Evolutionary conservation across 163 green algal genomes (phyloP).

Genomic region (Coccomyxa subellipsoidea): DNA sequence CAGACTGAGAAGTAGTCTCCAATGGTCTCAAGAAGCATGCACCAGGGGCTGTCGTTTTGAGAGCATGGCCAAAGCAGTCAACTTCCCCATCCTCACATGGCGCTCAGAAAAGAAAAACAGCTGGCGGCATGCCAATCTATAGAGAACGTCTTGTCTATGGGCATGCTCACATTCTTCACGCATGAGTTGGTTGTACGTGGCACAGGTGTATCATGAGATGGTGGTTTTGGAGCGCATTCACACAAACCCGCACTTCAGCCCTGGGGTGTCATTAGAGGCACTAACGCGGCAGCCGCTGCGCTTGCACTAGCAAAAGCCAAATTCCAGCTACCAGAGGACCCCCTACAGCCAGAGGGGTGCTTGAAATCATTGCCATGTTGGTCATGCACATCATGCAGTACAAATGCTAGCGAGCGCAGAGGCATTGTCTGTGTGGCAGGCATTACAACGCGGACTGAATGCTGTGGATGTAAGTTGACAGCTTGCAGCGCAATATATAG

Average conservation of each 20-base stretch:
- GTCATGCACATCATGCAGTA: background rate
- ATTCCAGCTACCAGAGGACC: background rate
- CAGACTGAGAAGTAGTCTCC: too few species aligned
- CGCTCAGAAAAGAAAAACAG: too few species aligned
- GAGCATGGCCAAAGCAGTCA: too few species aligned
- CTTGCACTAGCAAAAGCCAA: conserved; percentile 13
- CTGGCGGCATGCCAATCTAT: too few species aligned
- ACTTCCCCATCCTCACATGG: too few species aligned
- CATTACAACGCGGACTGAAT: too few species aligned
- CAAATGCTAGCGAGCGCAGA: background rate
- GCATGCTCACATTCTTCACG: background rate
- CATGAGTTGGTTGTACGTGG: background rate
- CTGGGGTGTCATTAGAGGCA: conserved; percentile 37
- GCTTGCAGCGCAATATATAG: too few species aligned
- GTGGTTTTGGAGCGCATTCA: conserved; percentile 50
- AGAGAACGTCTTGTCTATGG: background rate
- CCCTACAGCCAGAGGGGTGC: background rate
- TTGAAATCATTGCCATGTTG: too few species aligned
- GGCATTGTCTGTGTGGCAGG: too few species aligned
- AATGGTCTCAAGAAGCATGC: too few species aligned
- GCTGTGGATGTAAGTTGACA: too few species aligned
- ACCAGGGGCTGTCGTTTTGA: too few species aligned
- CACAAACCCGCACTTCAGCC: conserved; percentile 30
- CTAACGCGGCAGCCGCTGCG: conserved; percentile 34
- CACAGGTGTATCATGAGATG: conserved; percentile 57